Evolutionary conservation across 805 yeast genomes (phyloP).

Genomic region (Komagataella populi): DNA sequence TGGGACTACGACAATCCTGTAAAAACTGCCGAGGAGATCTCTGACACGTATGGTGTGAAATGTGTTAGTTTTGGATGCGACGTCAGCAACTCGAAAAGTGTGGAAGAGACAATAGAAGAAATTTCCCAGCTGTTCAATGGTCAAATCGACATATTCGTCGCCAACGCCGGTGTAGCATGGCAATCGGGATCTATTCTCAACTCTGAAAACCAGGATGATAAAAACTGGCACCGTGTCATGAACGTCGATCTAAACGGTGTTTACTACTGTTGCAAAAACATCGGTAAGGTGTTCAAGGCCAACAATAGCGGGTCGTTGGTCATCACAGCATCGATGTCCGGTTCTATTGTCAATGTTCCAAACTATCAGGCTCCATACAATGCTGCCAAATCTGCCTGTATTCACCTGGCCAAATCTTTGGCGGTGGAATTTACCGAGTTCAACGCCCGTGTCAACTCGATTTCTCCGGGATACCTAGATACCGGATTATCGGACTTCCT

Average conservation of each 20-base stretch:
- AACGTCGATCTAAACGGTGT: constrained; percentile 36
- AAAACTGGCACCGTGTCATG: constrained; percentile 31
- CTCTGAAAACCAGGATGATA: constrained; percentile 17
- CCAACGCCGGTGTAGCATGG: constrained; percentile 26
- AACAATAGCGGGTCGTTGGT: constrained; percentile 35
- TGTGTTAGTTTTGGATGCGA: constrained; percentile 13
- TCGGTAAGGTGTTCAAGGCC: constrained; percentile 30
- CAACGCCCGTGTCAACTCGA: constrained; percentile 34
- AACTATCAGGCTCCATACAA: constrained; percentile 35
- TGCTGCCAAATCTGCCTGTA: constrained; percentile 34
- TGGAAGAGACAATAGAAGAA: constrained; percentile 14
- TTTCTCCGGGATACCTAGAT: constrained; percentile 36
- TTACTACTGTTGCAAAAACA: constrained; percentile 34
- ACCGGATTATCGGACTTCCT: constrained; percentile 26
- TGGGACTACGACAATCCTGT: constrained; percentile 24
- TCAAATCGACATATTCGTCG: constrained; percentile 26
- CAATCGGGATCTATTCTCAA: constrained; percentile 11
- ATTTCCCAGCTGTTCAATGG: constrained; percentile 22
- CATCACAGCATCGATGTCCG: constrained; percentile 43
- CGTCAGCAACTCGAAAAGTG: constrained; percentile 18
- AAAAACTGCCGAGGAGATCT: constrained; percentile 17
- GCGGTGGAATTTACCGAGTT: constrained; percentile 35
- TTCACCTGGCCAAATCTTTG: constrained; percentile 30
- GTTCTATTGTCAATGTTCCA: constrained; percentile 39
- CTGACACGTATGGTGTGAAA: constrained; percentile 23